Conservation (phyloP, 2,329 filamentous ascomycete genomes). For the Ophiostoma sp. region DNA sequence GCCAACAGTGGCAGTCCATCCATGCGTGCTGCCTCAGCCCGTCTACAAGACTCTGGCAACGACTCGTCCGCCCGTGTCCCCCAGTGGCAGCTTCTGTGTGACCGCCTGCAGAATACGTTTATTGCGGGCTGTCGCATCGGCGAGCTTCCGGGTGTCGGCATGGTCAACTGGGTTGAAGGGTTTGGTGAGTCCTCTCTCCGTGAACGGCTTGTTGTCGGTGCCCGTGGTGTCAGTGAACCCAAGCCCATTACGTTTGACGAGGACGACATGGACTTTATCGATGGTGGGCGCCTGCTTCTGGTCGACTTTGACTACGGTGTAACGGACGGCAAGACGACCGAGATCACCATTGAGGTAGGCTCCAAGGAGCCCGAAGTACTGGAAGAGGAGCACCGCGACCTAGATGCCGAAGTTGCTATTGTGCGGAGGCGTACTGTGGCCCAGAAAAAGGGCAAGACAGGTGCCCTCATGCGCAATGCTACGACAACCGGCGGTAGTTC, state of each 20-base stretch:
- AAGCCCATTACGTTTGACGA: slow-evolving; percentile 55
- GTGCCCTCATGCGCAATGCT: slow-evolving; percentile 45
- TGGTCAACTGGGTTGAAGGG: slow-evolving; percentile 64
- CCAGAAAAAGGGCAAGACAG: slow-evolving; percentile 49
- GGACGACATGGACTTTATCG: slow-evolving; percentile 68
- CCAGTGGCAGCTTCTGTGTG: slow-evolving; percentile 64
- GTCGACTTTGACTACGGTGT: slow-evolving; percentile 66
- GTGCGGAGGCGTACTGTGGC: slow-evolving; percentile 68
- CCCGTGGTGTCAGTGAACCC: slow-evolving; percentile 59
- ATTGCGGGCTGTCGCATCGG: slow-evolving; percentile 61
- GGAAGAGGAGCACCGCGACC: slow-evolving; percentile 66
- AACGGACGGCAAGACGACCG: slow-evolving; percentile 48
- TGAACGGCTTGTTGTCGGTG: slow-evolving; percentile 63
- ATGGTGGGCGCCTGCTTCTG: slow-evolving; percentile 67
- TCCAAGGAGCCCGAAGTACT: slow-evolving; percentile 62
- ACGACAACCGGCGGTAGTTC: slow-evolving; percentile 36
- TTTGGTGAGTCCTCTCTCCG: slow-evolving; percentile 44
- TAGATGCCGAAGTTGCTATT: slow-evolving; percentile 73
- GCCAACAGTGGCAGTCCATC: slow-evolving; percentile 40
- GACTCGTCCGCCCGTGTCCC: slow-evolving; percentile 42
- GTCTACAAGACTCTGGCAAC: slow-evolving; percentile 34
- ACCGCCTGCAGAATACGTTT: slow-evolving; percentile 64
- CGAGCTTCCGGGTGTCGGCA: slow-evolving; percentile 60
- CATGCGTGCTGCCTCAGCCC: slow-evolving; percentile 35
- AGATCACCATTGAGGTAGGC: slow-evolving; percentile 69